A percentile compares a stretch with the other conserved stretches of the same genome.
Conservation (phyloP, 805 yeast genomes). For the Pichia exigua region DNA sequence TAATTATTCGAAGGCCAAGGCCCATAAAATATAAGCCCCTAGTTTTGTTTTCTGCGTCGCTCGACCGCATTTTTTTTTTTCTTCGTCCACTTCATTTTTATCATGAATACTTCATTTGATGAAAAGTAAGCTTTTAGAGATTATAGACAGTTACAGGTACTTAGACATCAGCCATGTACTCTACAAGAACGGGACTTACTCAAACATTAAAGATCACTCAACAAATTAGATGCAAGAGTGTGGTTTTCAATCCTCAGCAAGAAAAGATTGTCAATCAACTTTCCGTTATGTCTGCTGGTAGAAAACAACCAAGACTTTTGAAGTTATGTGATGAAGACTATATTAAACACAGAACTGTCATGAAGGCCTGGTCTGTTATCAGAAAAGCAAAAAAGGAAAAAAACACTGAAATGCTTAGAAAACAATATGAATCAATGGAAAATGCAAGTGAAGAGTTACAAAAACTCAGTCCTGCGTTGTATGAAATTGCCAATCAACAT, state of each 20-base stretch:
- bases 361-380: slow-evolving; percentile 70
- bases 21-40: neutral
- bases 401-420: slow-evolving; percentile 35
- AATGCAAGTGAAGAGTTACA: slow-evolving; percentile 70
- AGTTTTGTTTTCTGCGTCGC: neutral
- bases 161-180: neutral
- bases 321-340: slow-evolving; percentile 73
- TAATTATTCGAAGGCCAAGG: too few relatives aligned
- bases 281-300: slow-evolving; percentile 76
- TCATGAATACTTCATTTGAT: neutral
- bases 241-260: slow-evolving; percentile 24
- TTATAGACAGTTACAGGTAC: neutral
- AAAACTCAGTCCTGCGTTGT: slow-evolving; percentile 44
- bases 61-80: neutral
- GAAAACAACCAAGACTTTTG: slow-evolving; percentile 79
- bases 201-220: slow-evolving; percentile 25
- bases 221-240: slow-evolving; percentile 34
- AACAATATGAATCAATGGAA: slow-evolving; percentile 59
- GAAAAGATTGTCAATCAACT: slow-evolving; percentile 41
- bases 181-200: neutral
- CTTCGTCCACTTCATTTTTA: neutral
- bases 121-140: neutral
- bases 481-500: slow-evolving; percentile 49
- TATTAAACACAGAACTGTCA: slow-evolving; percentile 75
- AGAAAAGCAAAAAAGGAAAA: slow-evolving; percentile 43